A percentile compares a stretch with the other conserved stretches of the same genome.
phyloP scores from a whole-genome alignment of 208 protist species.

The Leishmania amazonensis region DNA sequence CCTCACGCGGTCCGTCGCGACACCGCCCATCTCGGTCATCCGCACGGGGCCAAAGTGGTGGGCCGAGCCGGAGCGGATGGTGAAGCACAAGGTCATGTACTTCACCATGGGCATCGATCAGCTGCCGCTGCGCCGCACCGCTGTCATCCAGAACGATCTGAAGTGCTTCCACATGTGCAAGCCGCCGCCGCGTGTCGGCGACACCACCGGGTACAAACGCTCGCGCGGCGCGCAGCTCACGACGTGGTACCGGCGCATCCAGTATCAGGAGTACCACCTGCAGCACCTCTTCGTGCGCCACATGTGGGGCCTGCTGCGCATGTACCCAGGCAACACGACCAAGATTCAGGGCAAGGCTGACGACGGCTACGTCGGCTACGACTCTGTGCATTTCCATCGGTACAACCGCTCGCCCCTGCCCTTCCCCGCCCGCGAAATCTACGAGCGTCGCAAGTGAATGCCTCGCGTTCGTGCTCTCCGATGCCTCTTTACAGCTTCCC shows the following conservation, averaged over 20 bases:
- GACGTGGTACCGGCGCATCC: slow-evolving; percentile 89
- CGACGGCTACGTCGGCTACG: slow-evolving; percentile 89
- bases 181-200: slow-evolving; percentile 61
- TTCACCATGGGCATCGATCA: slow-evolving; percentile 90
- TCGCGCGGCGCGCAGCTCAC: slow-evolving; percentile 71
- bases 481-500: slow-evolving; percentile 2
- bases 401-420: slow-evolving; percentile 86
- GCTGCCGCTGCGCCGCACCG: slow-evolving; percentile 84
- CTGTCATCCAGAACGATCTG: slow-evolving; percentile 83
- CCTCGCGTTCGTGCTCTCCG: not conserved
- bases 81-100: slow-evolving; percentile 90
- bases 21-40: slow-evolving; percentile 82
- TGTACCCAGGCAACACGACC: slow-evolving; percentile 86
- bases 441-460: slow-evolving; percentile 80
- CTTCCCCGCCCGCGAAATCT: slow-evolving; percentile 86
- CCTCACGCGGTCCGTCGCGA: slow-evolving; percentile 73
- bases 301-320: slow-evolving; percentile 82
- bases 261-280: slow-evolving; percentile 92
- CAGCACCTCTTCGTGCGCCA: slow-evolving; percentile 90
- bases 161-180: slow-evolving; percentile 85
- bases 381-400: slow-evolving; percentile 80
- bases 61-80: slow-evolving; percentile 86
- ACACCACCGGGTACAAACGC: slow-evolving; percentile 88
- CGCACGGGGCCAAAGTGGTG: slow-evolving; percentile 84
- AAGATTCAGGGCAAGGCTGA: slow-evolving; percentile 87